Evolutionary conservation across 257 asterid species (phyloP).

Genomic region (Anisodus acutangulus): DNA sequence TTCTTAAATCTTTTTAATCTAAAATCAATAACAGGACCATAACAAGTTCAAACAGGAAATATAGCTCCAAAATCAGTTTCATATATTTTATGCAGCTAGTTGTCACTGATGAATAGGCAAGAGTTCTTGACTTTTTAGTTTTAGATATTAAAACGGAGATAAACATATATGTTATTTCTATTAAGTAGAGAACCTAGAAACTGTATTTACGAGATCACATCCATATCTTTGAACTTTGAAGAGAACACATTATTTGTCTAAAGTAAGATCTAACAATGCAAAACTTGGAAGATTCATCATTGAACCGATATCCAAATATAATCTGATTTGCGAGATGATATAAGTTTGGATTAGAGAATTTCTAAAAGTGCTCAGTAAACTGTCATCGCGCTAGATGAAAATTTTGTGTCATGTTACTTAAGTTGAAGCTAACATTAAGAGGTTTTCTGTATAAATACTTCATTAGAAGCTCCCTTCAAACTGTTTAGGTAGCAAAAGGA

Average conservation of each 20-base stretch:
- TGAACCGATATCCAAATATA: background rate
- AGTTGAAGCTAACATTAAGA: background rate
- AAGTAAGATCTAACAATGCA: background rate
- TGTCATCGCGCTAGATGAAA: background rate
- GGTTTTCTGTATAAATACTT: background rate
- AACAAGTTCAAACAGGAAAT: background rate
- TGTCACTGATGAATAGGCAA: background rate
- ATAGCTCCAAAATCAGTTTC: constrained; percentile 16
- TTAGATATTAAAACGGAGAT: background rate
- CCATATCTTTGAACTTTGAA: background rate
- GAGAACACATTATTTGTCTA: constrained; percentile 1
- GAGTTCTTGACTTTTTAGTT: background rate
- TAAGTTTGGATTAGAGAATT: background rate
- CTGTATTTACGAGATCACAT: constrained; percentile 14
- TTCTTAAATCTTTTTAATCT: background rate
- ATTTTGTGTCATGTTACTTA: background rate
- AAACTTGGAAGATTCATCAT: background rate
- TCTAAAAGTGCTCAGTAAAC: background rate
- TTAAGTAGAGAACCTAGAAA: background rate
- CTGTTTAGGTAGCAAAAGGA: background rate
- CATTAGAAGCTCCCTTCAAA: background rate
- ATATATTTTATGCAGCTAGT: background rate
- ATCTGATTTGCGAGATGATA: background rate
- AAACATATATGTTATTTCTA: background rate
- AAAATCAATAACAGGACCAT: background rate